Conservation (phyloP, 2,329 filamentous ascomycete species). For the Colletotrichum agaves region DNA sequence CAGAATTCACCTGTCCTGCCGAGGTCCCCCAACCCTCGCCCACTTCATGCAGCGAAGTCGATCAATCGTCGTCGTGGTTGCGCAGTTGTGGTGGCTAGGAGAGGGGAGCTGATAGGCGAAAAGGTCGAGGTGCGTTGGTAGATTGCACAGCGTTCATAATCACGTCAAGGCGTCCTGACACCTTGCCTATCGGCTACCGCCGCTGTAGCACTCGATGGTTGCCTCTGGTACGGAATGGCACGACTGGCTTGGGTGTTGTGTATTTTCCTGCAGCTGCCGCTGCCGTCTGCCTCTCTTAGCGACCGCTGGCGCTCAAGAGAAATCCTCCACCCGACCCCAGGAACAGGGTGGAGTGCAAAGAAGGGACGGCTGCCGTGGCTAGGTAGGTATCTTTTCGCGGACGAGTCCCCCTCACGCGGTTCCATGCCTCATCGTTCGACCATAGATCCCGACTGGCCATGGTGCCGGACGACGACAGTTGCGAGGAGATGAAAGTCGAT, state of each 20-base stretch:
- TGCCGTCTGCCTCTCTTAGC: slow-evolving; percentile 7
- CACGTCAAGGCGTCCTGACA: not conserved
- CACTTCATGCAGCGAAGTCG: slow-evolving; percentile 16
- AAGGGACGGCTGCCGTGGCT: slow-evolving; percentile 27
- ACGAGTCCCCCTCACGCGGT: slow-evolving; percentile 26
- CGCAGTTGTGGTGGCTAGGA: slow-evolving; percentile 13
- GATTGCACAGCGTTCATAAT: not conserved
- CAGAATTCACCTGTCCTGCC: slow-evolving; percentile 4
- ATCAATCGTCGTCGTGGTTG: slow-evolving; percentile 25
- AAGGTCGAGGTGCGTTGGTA: slow-evolving; percentile 8
- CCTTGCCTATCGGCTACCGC: slow-evolving; percentile 10
- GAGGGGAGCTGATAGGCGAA: slow-evolving; percentile 8
- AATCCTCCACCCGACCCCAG: slow-evolving; percentile 4
- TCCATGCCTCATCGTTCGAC: slow-evolving; percentile 31
- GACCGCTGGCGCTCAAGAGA: not conserved
- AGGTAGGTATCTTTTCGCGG: slow-evolving; percentile 27
- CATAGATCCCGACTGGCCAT: not conserved
- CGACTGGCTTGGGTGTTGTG: slow-evolving; percentile 6
- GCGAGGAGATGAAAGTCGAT: slow-evolving; percentile 6
- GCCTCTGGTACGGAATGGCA: slow-evolving; percentile 9
- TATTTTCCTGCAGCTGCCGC: slow-evolving; percentile 5
- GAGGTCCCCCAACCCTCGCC: slow-evolving; percentile 28
- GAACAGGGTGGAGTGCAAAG: slow-evolving; percentile 24
- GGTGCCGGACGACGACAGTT: slow-evolving; percentile 2
- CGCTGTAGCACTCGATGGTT: slow-evolving; percentile 30